Conservation (phyloP, 176 grass and related monocot genomes). For the Carex cristatella region DNA sequence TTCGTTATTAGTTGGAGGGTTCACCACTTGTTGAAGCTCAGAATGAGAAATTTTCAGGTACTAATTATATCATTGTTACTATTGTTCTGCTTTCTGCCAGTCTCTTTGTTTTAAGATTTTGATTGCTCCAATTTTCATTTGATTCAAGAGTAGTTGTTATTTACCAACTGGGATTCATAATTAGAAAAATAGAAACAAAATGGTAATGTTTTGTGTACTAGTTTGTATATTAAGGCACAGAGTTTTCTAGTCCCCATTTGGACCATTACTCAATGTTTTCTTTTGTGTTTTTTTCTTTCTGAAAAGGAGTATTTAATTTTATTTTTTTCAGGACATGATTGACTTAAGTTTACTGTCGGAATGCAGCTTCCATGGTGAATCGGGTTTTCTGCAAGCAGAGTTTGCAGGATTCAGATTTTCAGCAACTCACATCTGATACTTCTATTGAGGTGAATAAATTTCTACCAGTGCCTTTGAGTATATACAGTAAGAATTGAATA, state of each 20-base stretch:
- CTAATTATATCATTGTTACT: background rate
- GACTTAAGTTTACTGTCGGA: conserved; percentile 86
- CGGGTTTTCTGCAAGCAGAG: conserved; percentile 61
- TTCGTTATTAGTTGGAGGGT: conserved; percentile 59
- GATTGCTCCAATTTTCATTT: background rate
- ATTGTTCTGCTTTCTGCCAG: background rate
- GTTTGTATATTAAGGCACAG: background rate
- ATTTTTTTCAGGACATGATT: conserved; percentile 83
- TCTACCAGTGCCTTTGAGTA: background rate
- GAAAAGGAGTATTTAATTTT: conserved; percentile 46
- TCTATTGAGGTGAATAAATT: conserved; percentile 59
- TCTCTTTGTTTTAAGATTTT: background rate
- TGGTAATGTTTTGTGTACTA: background rate
- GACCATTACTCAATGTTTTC: background rate
- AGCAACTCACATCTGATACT: conserved; percentile 80
- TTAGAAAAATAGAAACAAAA: background rate
- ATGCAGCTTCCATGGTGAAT: conserved; percentile 99
- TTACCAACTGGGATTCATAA: background rate
- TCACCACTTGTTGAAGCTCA: conserved; percentile 93
- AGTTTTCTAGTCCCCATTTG: background rate
- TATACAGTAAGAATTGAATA: background rate
- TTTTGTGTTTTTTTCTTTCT: conserved; percentile 15
- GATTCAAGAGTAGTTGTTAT: background rate
- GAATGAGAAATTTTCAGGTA: conserved; percentile 94
- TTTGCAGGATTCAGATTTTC: conserved; percentile 30